Conservation (phyloP, 2,329 filamentous ascomycete genomes). For the Nannizziopsis arthrosporioides region DNA sequence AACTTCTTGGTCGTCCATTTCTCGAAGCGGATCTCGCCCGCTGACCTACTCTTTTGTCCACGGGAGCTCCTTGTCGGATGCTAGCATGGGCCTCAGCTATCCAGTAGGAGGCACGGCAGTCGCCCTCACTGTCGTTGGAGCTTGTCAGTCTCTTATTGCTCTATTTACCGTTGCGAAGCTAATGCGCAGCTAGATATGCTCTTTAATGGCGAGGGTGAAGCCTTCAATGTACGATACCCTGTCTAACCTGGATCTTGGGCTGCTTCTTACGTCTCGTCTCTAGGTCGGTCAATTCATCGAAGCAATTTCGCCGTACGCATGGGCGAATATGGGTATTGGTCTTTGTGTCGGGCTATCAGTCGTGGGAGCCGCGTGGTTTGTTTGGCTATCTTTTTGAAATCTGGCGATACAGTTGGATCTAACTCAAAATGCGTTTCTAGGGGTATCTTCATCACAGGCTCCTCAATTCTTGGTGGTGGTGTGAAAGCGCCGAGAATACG, state of each 20-base stretch:
- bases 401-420: background rate
- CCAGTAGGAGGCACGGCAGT: conserved; percentile 56
- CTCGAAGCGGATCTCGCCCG: background rate
- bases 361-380: conserved; percentile 88
- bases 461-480: conserved; percentile 91
- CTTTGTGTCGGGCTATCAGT: conserved; percentile 94
- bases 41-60: background rate
- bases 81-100: conserved; percentile 60
- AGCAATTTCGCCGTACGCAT: conserved; percentile 83
- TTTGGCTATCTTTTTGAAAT: background rate
- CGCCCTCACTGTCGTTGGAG: conserved; percentile 60
- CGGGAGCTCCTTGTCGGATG: conserved; percentile 1
- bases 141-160: conserved; percentile 50
- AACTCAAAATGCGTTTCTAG: conserved; percentile 38
- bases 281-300: conserved; percentile 89
- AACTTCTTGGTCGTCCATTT: background rate
- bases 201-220: conserved; percentile 89
- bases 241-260: conserved; percentile 9
- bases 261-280: conserved; percentile 12
- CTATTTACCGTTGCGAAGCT: conserved; percentile 11
- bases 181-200: conserved; percentile 66
- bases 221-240: conserved; percentile 66
- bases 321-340: conserved; percentile 80
- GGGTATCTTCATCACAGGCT: conserved; percentile 98
- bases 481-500: conserved; percentile 94